Evolutionary conservation across 139 green algal genomes (phyloP), one percentile per base, ranked within the genome.

Genomic region (Coccomyxa sp.): DNA sequence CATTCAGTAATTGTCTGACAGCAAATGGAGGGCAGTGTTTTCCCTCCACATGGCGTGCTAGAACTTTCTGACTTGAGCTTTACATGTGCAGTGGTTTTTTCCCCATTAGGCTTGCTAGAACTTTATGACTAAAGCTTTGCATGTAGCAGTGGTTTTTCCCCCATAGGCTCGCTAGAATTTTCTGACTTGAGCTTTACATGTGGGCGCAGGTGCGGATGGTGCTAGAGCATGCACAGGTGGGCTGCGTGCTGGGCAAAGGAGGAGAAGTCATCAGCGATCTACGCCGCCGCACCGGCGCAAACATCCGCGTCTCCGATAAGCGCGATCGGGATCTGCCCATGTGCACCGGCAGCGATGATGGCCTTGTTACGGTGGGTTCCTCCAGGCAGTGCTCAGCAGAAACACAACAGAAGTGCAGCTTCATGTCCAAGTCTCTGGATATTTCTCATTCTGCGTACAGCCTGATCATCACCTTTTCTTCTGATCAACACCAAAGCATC

Each of bases 171-270:
- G 16, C 15, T 14, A 16, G 60, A 14, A 68, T 14, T 68, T 68
- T 16, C 60, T 68, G 60, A 16, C 14, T 16, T 25, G 60, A 16
- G 60, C 15, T 14, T 68, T 68, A 16, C 60, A 14, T 68, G 60
- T 68, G 18, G 18, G 10, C 18, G 63, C 71, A 77, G 27, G 71
- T 74, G 71, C 71, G 21, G 71, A 18, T 77, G 71, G 27, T 77
- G 71, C 1, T 32, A 31, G 71, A 77, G 23, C 21, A 16, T n/a
- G 31, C 66, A 28, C 74, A 85, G 58, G 76, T 85, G 17, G 82
- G 82, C 21, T 81, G 75, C 57, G 58, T 85, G 13, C 75, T 85
- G 45, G 82, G 82, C 58, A 81, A 85, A 31, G 58, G 60, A 1
- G 82, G 82, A 13, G 75, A 30, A 13, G 67, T 81, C 28, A 63